phyloP scores from a whole-genome alignment of 768 basidiomycete genomes.

The Amyloporia xantha region DNA sequence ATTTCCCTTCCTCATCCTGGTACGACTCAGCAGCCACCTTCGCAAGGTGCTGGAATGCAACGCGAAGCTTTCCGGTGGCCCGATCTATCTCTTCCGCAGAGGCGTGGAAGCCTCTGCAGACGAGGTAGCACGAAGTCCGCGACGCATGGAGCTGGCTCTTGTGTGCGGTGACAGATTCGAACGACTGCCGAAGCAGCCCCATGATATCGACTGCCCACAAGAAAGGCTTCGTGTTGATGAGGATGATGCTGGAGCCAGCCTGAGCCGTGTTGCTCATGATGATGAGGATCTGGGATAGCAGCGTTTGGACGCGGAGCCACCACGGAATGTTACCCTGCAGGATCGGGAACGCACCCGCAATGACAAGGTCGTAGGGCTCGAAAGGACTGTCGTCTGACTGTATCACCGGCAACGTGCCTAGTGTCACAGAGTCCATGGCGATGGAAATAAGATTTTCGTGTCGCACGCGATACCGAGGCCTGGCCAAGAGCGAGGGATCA shows the following conservation, averaged over 20 bases:
- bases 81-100: background rate
- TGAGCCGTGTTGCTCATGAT: conserved; percentile 3
- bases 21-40: background rate
- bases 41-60: background rate
- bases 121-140: conserved; percentile 10
- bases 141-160: background rate
- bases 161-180: conserved; percentile 4
- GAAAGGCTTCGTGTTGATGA: conserved; percentile 9
- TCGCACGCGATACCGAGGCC: conserved; percentile 1
- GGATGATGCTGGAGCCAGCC: conserved; percentile 7
- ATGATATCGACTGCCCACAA: conserved; percentile 10
- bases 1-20: background rate
- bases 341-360: conserved; percentile 11
- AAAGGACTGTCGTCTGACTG: background rate
- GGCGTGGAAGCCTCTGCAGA: conserved; percentile 10
- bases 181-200: conserved; percentile 6
- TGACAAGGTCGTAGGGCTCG: conserved; percentile 9
- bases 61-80: background rate
- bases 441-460: conserved; percentile 5
- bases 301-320: background rate
- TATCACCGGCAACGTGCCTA: background rate
- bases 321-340: background rate
- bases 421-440: background rate
- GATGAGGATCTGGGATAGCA: conserved; percentile 7
- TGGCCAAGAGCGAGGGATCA: background rate